phyloP scores from a whole-genome alignment of 768 basidiomycete genomes.

The Mycena vulgaris region DNA sequence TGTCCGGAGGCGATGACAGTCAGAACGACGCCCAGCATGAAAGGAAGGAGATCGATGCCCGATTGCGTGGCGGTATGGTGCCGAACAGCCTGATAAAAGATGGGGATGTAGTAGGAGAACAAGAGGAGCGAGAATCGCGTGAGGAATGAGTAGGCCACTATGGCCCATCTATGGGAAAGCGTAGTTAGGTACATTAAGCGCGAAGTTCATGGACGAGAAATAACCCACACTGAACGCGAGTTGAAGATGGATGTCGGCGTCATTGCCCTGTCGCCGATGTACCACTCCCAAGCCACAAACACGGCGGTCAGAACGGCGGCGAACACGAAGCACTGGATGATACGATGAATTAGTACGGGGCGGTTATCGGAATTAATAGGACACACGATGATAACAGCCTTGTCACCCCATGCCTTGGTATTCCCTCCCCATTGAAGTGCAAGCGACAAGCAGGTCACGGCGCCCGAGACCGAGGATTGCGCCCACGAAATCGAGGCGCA shows the following conservation, averaged over 20 bases:
- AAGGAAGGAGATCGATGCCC: conserved; percentile 38
- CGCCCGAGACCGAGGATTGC: conserved; percentile 42
- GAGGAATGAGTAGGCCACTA: conserved; percentile 19
- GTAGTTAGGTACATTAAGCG: neutral
- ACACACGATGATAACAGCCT: conserved; percentile 36
- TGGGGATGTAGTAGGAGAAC: conserved; percentile 37
- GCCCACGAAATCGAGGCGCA: neutral
- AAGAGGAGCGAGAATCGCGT: conserved; percentile 27
- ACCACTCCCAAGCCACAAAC: conserved; percentile 33
- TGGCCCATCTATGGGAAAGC: neutral
- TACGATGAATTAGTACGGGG: neutral
- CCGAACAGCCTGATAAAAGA: conserved; percentile 35
- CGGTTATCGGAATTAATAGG: neutral
- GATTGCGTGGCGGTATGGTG: conserved; percentile 31
- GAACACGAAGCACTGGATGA: conserved; percentile 32
- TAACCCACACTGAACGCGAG: conserved; percentile 7
- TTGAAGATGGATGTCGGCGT: conserved; percentile 34
- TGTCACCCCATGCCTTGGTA: conserved; percentile 55
- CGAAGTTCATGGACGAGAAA: neutral
- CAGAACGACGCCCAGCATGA: conserved; percentile 29
- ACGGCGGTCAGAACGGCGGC: conserved; percentile 15
- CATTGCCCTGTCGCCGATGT: conserved; percentile 34
- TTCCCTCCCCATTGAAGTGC: conserved; percentile 64
- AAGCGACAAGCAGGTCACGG: conserved; percentile 56
- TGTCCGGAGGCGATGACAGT: conserved; percentile 23